These are phyloP conservation scores for Adiantum capillusveneris DNA, from an alignment of 75 land plant species.

Conservation along the genomic window DNA sequence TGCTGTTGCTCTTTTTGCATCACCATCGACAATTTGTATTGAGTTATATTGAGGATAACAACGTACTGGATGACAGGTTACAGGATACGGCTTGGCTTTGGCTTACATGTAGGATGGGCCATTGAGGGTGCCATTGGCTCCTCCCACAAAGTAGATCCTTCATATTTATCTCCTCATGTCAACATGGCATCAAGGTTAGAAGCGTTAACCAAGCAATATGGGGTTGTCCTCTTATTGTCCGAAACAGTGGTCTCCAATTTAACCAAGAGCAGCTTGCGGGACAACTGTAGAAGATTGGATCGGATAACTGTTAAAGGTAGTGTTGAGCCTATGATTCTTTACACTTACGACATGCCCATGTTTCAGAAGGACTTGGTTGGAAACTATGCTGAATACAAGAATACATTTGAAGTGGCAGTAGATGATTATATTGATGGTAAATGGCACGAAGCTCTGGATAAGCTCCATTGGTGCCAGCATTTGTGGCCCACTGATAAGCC, in stretches of 20 bases:
- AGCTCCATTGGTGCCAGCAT: constrained; percentile 26
- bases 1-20: not conserved
- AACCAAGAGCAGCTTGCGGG: constrained; percentile 33
- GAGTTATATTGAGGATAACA: too few species aligned
- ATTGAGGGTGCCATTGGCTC: constrained; percentile 48
- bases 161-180: constrained; percentile 40
- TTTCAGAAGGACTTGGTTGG: constrained; percentile 32
- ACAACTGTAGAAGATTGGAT: constrained; percentile 31
- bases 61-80: constrained; percentile 29
- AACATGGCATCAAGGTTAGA: constrained; percentile 40
- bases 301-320: constrained; percentile 41
- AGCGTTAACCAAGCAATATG: constrained; percentile 43
- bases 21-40: too few species aligned
- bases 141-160: constrained; percentile 39
- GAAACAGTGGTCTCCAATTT: constrained; percentile 34
- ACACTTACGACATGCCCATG: constrained; percentile 36
- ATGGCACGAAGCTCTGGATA: constrained; percentile 28
- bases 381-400: constrained; percentile 21
- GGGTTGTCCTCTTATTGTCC: constrained; percentile 31
- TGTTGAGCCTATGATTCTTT: constrained; percentile 29
- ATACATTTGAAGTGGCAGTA: constrained; percentile 26
- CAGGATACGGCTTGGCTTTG: constrained; percentile 36
- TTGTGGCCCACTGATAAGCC: constrained; percentile 44
- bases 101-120: constrained; percentile 43
- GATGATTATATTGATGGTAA: constrained; percentile 37